phyloP scores from a whole-genome alignment of 257 asterid species.

The Rehmannia glutinosa region DNA sequence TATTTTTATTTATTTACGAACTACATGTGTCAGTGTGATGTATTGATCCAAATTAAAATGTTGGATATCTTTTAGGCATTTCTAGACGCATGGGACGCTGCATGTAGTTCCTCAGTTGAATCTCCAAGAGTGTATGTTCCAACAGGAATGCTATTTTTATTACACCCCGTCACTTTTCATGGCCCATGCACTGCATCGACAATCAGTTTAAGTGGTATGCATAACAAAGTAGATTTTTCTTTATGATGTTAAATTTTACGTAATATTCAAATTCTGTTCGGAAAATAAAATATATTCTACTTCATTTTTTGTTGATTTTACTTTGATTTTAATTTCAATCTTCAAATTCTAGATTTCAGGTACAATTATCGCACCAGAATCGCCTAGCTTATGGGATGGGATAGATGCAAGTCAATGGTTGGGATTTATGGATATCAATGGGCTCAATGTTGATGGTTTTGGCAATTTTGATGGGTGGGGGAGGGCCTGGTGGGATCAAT shows the following conservation, averaged over 20 bases:
- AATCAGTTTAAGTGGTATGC: slow-evolving; percentile 46
- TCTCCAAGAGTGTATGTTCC: slow-evolving; percentile 49
- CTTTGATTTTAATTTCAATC: background rate
- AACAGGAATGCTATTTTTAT: slow-evolving; percentile 36
- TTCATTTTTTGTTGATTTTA: background rate
- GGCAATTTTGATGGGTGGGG: slow-evolving; percentile 61
- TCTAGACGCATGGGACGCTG: slow-evolving; percentile 61
- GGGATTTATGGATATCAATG: slow-evolving; percentile 34
- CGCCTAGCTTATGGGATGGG: slow-evolving; percentile 47
- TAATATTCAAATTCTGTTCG: too few species aligned
- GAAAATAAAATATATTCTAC: too few species aligned
- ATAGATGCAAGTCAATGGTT: slow-evolving; percentile 58
- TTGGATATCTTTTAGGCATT: slow-evolving; percentile 39
- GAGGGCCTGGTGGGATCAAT: slow-evolving; percentile 79
- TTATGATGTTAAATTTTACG: background rate
- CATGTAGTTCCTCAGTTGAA: slow-evolving; percentile 38
- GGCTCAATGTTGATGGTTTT: slow-evolving; percentile 47
- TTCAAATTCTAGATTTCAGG: slow-evolving; percentile 41
- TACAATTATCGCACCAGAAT: slow-evolving; percentile 49
- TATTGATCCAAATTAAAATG: too few species aligned
- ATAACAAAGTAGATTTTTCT: background rate
- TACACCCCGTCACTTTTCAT: slow-evolving; percentile 37
- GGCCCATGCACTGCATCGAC: slow-evolving; percentile 57
- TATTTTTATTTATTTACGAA: background rate
- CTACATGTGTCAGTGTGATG: too few species aligned